Conservation (phyloP, 2,329 filamentous ascomycete genomes). For the Alternaria brassicae region DNA sequence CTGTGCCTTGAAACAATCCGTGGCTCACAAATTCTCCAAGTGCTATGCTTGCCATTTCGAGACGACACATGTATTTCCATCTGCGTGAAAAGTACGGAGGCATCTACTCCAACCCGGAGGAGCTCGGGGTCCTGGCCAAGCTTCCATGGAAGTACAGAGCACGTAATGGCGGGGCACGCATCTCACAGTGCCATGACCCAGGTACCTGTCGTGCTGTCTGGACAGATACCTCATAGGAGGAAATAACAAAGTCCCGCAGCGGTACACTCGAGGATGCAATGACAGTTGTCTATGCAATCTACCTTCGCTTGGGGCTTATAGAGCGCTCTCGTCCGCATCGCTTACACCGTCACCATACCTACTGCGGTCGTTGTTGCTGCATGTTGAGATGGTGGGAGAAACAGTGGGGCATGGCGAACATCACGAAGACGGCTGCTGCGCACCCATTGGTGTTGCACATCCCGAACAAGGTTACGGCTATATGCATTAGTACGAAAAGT, state of each 20-base stretch:
- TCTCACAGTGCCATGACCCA: not conserved
- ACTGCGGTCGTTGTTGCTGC: slow-evolving; percentile 29
- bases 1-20: slow-evolving; percentile 21
- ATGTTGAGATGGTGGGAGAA: slow-evolving; percentile 27
- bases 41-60: not conserved
- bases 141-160: not conserved
- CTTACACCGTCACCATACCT: slow-evolving; percentile 24
- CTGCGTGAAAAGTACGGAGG: not conserved
- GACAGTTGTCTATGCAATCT: slow-evolving; percentile 19
- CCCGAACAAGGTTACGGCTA: slow-evolving; percentile 18
- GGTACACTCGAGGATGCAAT: slow-evolving; percentile 7
- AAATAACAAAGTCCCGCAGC: not conserved
- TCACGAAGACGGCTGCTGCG: slow-evolving; percentile 12
- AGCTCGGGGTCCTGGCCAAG: not conserved
- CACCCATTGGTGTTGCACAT: slow-evolving; percentile 33
- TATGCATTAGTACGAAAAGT: slow-evolving; percentile 33
- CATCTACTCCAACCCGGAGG: not conserved
- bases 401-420: slow-evolving; percentile 32
- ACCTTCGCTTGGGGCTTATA: not conserved
- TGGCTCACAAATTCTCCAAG: slow-evolving; percentile 4
- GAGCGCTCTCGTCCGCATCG: slow-evolving; percentile 17
- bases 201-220: not conserved
- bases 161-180: slow-evolving; percentile 9
- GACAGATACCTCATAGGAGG: not conserved
- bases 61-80: not conserved